Conservation (phyloP, 1,284 basidiomycete genomes). For the Ceratobasidium theobromae region DNA sequence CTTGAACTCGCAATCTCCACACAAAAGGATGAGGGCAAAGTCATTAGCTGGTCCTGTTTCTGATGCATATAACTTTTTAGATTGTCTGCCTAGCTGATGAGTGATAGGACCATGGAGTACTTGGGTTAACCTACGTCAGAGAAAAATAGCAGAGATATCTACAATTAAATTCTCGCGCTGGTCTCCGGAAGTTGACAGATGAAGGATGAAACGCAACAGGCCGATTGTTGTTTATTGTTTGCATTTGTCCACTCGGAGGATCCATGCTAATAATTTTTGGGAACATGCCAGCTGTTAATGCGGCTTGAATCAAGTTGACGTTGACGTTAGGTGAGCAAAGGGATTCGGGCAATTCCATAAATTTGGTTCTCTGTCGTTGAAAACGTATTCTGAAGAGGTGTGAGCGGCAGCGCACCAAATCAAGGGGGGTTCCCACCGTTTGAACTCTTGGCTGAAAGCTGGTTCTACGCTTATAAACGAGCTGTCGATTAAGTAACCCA, state of each 20-base stretch:
- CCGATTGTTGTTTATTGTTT: conserved; percentile 88
- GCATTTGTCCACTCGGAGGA: conserved; percentile 56
- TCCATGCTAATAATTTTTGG: conserved; percentile 87
- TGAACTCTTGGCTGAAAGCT: conserved; percentile 16
- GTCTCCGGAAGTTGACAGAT: conserved; percentile 78
- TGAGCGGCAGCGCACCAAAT: neutral
- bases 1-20: conserved; percentile 91
- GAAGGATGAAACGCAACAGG: conserved; percentile 86
- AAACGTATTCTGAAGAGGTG: neutral
- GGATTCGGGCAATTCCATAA: conserved; percentile 40
- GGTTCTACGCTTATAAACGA: conserved; percentile 6
- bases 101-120: conserved; percentile 24
- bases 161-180: conserved; percentile 68
- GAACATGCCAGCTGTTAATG: conserved; percentile 85
- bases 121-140: conserved; percentile 62
- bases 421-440: neutral
- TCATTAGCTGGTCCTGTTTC: conserved; percentile 92
- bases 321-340: conserved; percentile 61
- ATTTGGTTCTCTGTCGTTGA: neutral
- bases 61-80: conserved; percentile 94
- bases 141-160: conserved; percentile 87
- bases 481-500: conserved; percentile 54
- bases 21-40: conserved; percentile 77
- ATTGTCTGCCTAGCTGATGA: conserved; percentile 61
- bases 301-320: conserved; percentile 81